phyloP scores from a whole-genome alignment of 2,329 filamentous ascomycete genomes.

The Alternaria tenuissima region DNA sequence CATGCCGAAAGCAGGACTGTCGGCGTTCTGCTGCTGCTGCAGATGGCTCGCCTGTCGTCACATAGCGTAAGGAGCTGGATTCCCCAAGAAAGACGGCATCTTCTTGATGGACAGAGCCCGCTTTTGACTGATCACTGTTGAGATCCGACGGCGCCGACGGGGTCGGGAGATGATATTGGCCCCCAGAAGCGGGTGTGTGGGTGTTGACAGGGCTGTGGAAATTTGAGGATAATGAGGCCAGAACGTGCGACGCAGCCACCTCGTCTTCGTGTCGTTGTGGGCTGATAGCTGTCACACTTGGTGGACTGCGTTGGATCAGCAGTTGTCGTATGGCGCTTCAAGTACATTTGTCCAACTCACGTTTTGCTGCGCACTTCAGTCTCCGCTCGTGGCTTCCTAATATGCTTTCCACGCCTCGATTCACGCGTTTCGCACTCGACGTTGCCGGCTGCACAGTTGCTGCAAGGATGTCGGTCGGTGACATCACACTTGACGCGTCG shows the following conservation, averaged over 20 bases:
- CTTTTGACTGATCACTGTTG: slow-evolving; percentile 17
- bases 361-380: slow-evolving; percentile 19
- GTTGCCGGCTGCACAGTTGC: slow-evolving; percentile 52
- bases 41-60: neutral
- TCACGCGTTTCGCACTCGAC: slow-evolving; percentile 53
- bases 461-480: slow-evolving; percentile 55
- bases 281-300: slow-evolving; percentile 12
- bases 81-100: slow-evolving; percentile 56
- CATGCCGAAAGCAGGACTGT: slow-evolving; percentile 36
- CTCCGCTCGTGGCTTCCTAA: slow-evolving; percentile 32
- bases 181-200: slow-evolving; percentile 14
- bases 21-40: slow-evolving; percentile 50
- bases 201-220: slow-evolving; percentile 34
- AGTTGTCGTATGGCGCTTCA: too few species aligned
- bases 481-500: slow-evolving; percentile 58
- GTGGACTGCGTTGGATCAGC: neutral
- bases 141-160: slow-evolving; percentile 22
- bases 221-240: slow-evolving; percentile 39
- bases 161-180: slow-evolving; percentile 24
- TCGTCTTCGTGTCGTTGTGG: slow-evolving; percentile 39
- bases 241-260: slow-evolving; percentile 39
- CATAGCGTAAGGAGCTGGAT: slow-evolving; percentile 59
- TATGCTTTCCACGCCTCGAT: slow-evolving; percentile 56
- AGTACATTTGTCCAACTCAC: slow-evolving; percentile 19
- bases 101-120: slow-evolving; percentile 33